A percentile compares a stretch with the other conserved stretches of the same genome.
Conservation (phyloP, 352 stramenopile species). For the Phytophthora multivora region DNA sequence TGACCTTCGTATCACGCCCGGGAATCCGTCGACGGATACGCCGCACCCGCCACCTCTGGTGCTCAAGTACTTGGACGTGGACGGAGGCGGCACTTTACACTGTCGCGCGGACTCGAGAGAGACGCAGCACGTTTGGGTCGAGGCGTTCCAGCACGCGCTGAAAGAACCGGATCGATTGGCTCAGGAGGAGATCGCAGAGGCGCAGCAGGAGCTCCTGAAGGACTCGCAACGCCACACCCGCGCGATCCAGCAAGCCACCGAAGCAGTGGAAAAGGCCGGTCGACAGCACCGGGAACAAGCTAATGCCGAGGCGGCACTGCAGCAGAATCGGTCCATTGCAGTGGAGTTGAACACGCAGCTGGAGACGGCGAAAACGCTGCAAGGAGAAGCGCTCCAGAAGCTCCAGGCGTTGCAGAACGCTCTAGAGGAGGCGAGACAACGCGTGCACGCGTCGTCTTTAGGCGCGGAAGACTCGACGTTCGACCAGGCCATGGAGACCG, state of each 20-base stretch:
- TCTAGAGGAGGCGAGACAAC: slow-evolving; percentile 37
- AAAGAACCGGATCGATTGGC: slow-evolving; percentile 76
- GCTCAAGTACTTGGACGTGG: slow-evolving; percentile 42
- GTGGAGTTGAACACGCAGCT: slow-evolving; percentile 38
- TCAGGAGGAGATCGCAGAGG: slow-evolving; percentile 77
- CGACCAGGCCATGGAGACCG: slow-evolving; percentile 25
- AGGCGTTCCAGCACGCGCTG: slow-evolving; percentile 62
- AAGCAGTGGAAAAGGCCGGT: slow-evolving; percentile 50
- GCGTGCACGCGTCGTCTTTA: slow-evolving; percentile 39
- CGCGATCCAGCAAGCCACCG: slow-evolving; percentile 49
- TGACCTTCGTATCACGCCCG: slow-evolving; percentile 33
- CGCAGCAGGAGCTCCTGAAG: slow-evolving; percentile 50
- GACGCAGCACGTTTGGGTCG: slow-evolving; percentile 60
- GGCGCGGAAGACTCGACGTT: slow-evolving; percentile 18
- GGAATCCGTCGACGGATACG: slow-evolving; percentile 4
- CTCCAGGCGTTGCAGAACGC: slow-evolving; percentile 27
- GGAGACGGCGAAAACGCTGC: slow-evolving; percentile 28
- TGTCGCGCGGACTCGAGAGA: slow-evolving; percentile 64
- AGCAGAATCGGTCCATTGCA: slow-evolving; percentile 34
- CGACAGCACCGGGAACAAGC: slow-evolving; percentile 34
- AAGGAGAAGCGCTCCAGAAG: slow-evolving; percentile 36
- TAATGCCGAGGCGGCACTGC: slow-evolving; percentile 36
- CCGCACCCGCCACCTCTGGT: slow-evolving; percentile 20
- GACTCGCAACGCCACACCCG: slow-evolving; percentile 47
- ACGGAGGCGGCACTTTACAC: slow-evolving; percentile 40